phyloP scores from a whole-genome alignment of 306 rosid genomes.

The Elaeagnus macrophylla region DNA sequence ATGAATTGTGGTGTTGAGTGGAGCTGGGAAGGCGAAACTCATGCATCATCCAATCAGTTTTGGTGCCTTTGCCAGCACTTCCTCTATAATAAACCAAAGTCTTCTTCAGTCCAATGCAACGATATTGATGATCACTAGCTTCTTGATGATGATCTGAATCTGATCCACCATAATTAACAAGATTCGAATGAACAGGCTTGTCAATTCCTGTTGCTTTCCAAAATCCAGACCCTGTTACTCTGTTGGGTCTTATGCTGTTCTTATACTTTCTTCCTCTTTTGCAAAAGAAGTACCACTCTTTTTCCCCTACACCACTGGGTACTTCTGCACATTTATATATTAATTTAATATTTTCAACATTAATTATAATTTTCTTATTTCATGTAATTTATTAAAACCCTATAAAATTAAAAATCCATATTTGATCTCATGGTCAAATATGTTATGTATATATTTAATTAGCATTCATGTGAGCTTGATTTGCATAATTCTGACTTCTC shows the following conservation, averaged over 20 bases:
- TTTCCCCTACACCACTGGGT: conserved; percentile 38
- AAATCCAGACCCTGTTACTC: conserved; percentile 81
- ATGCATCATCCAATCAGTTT: conserved; percentile 99
- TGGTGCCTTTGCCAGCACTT: conserved; percentile 83
- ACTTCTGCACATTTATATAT: conserved; percentile 22
- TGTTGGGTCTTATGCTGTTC: conserved; percentile 77
- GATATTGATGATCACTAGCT: conserved; percentile 14
- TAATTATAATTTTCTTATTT: background rate
- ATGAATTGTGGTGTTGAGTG: background rate
- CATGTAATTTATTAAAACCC: background rate
- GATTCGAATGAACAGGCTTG: conserved; percentile 27
- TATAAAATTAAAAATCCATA: too few relatives aligned
- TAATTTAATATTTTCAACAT: background rate
- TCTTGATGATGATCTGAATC: too few relatives aligned
- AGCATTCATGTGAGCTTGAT: too few relatives aligned
- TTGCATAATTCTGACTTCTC: too few relatives aligned
- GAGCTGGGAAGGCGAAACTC: conserved; percentile 84
- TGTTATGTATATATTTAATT: too few relatives aligned
- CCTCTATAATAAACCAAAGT: conserved; percentile 84
- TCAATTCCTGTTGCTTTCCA: conserved; percentile 98
- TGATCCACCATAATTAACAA: too few relatives aligned
- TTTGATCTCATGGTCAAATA: too few relatives aligned
- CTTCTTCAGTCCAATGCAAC: conserved; percentile 77
- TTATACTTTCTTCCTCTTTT: conserved; percentile 86
- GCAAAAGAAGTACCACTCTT: conserved; percentile 76